Conservation (phyloP, 1,284 basidiomycete genomes). For the Inonotus hispidus region DNA sequence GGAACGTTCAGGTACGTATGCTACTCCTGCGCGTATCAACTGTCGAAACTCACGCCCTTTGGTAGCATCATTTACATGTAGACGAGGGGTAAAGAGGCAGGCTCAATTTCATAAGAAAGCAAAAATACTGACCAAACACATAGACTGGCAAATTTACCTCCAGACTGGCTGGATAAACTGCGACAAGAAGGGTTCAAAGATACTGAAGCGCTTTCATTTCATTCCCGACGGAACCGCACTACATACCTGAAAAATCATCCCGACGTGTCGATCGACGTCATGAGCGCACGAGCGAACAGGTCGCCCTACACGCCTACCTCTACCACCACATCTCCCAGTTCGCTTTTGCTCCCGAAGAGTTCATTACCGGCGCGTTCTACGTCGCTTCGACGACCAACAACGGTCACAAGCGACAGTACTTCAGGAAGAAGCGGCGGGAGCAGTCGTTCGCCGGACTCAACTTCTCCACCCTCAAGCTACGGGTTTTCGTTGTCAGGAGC, state of each 20-base stretch:
- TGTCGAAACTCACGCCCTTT: slow-evolving; percentile 13
- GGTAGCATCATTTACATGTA: slow-evolving; percentile 71
- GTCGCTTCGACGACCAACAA: slow-evolving; percentile 53
- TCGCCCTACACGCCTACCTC: slow-evolving; percentile 11
- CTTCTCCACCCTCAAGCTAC: slow-evolving; percentile 22
- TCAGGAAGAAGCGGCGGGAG: slow-evolving; percentile 37
- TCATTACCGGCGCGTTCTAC: slow-evolving; percentile 28
- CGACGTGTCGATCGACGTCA: slow-evolving; percentile 9
- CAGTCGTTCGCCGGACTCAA: slow-evolving; percentile 13
- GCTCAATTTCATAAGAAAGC: background rate
- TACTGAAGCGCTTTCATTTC: slow-evolving; percentile 15
- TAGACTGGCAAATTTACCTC: slow-evolving; percentile 64
- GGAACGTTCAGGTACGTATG: slow-evolving; percentile 64
- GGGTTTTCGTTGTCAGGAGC: slow-evolving; percentile 30
- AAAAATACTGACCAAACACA: background rate
- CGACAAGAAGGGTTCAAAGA: slow-evolving; percentile 19
- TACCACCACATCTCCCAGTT: slow-evolving; percentile 9
- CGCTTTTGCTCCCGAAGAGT: slow-evolving; percentile 2
- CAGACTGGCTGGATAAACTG: slow-evolving; percentile 47
- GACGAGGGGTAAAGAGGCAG: slow-evolving; percentile 51
- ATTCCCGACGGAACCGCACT: slow-evolving; percentile 17
- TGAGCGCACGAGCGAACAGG: background rate
- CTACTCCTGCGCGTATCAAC: background rate
- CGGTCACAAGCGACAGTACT: slow-evolving; percentile 53
- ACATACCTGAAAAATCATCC: slow-evolving; percentile 18